Evolutionary conservation across 805 yeast genomes (phyloP), one percentile per base, ranked within the genome.

Genomic region (Kregervanrija pseudodelftensis): DNA sequence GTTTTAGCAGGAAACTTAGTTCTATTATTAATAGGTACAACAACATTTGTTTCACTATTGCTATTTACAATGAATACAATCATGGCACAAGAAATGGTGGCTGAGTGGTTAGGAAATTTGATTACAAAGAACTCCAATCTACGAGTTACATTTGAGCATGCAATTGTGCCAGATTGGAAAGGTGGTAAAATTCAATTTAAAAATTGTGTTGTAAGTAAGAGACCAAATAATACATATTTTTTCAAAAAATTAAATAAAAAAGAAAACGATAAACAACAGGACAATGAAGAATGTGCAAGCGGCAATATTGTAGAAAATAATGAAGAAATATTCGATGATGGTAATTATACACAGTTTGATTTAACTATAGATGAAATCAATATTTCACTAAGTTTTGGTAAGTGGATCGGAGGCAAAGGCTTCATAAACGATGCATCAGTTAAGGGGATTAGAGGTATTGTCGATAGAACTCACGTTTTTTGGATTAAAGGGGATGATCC

Each of bases 271-370:
- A 22, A 36, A 30, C 38, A 40, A 15, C 39, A 30, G 14, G 14
- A 14, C 36, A 33, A 30, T 5, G 39, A 37, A 9, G n/a, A 44
- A 34, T 30, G 22, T 11, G 16, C 15, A 3, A 43, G 38, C 7
- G 37, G 22, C 15, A 12, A 17, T n/a, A 36, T 36, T 3, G 17
- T 14, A n/a, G 30, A 14, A 13, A 42, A 41, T 33, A 37, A 33
- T 22, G 61, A 55, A 15, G 53, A 50, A 10, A 37, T 47, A 33
- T 70, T 67, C 44, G 96, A 85, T 54, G 95, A 89, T 59, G 98
- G 97, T 1, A 93, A 93, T 64, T 93, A 90, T 64, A 91, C 99
- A 0, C 99, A 93, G 61, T 93, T 83, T 61, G 99, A 93, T 62
- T 62, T 93, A 35, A 86, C 95, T 0, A 84, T 93, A 12, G 96